Conservation (phyloP, 768 basidiomycete genomes). For the Strobilomyces confusus region DNA sequence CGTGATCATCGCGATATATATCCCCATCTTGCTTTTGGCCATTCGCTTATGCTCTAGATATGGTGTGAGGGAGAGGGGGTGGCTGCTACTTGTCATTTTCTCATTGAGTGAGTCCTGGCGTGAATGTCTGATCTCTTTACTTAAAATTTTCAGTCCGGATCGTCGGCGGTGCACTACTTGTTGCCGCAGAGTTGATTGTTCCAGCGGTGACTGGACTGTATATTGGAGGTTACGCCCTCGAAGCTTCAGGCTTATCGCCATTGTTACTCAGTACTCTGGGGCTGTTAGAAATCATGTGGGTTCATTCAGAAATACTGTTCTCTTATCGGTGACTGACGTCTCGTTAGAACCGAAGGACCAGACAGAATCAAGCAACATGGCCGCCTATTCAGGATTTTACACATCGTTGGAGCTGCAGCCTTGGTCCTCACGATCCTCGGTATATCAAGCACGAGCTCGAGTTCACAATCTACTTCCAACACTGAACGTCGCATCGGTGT, state of each 20-base stretch:
- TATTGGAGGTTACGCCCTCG: conserved; percentile 47
- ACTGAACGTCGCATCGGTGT: conserved; percentile 33
- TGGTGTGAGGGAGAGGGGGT: conserved; percentile 59
- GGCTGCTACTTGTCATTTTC: conserved; percentile 65
- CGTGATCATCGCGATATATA: conserved; percentile 56
- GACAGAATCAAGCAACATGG: conserved; percentile 12
- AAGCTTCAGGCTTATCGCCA: conserved; percentile 38
- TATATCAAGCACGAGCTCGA: conserved; percentile 17
- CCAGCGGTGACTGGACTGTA: conserved; percentile 43
- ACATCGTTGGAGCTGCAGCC: conserved; percentile 26
- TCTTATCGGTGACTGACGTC: conserved; percentile 2
- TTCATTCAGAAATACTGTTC: neutral
- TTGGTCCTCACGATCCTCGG: conserved; percentile 34
- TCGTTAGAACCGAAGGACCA: conserved; percentile 29
- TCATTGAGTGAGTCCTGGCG: conserved; percentile 42
- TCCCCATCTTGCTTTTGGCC: conserved; percentile 49
- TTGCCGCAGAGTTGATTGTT: conserved; percentile 47
- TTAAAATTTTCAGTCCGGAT: conserved; percentile 45
- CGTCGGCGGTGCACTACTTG: conserved; percentile 50
- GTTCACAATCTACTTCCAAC: conserved; percentile 18
- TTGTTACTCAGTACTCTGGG: conserved; percentile 36
- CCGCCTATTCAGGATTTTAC: conserved; percentile 25
- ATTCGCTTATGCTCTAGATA: conserved; percentile 47
- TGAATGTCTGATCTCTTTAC: neutral
- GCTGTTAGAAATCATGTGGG: conserved; percentile 35